A percentile compares a stretch with the other conserved stretches of the same genome.
These are phyloP conservation scores for Clitopilus passeckerianus DNA, from an alignment of 768 basidiomycete genomes.

Conservation along the genomic window DNA sequence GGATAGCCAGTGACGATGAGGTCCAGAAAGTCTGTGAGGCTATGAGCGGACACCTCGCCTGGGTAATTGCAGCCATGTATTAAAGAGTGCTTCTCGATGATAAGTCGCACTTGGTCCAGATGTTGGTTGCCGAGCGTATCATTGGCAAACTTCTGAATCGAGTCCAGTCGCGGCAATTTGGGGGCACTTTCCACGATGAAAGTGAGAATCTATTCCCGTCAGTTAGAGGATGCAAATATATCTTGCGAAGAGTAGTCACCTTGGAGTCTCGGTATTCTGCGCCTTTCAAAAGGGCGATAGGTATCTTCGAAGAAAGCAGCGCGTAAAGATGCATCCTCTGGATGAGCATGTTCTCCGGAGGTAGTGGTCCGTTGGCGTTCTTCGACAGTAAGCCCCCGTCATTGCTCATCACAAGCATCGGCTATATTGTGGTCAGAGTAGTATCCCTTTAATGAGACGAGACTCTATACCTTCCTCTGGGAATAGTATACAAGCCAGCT, in stretches of 20 bases:
- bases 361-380: conserved; percentile 5
- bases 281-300: conserved; percentile 47
- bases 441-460: conserved; percentile 3
- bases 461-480: conserved; percentile 30
- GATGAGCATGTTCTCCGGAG: conserved; percentile 25
- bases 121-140: too few relatives aligned
- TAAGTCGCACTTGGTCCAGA: too few relatives aligned
- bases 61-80: too few relatives aligned
- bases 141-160: background rate
- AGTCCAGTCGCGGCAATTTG: background rate
- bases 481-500: conserved; percentile 43
- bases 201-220: conserved; percentile 41
- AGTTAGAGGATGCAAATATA: too few relatives aligned
- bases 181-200: conserved; percentile 42
- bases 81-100: too few relatives aligned
- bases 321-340: conserved; percentile 48
- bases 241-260: conserved; percentile 23
- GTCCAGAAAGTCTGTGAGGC: background rate
- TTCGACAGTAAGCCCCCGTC: conserved; percentile 36
- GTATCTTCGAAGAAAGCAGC: conserved; percentile 42
- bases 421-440: conserved; percentile 28
- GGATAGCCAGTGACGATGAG: background rate
- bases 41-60: too few relatives aligned
- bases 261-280: conserved; percentile 62
- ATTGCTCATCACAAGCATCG: conserved; percentile 62